Evolutionary conservation across 768 basidiomycete genomes (phyloP).

Genomic region (Mycena venus): DNA sequence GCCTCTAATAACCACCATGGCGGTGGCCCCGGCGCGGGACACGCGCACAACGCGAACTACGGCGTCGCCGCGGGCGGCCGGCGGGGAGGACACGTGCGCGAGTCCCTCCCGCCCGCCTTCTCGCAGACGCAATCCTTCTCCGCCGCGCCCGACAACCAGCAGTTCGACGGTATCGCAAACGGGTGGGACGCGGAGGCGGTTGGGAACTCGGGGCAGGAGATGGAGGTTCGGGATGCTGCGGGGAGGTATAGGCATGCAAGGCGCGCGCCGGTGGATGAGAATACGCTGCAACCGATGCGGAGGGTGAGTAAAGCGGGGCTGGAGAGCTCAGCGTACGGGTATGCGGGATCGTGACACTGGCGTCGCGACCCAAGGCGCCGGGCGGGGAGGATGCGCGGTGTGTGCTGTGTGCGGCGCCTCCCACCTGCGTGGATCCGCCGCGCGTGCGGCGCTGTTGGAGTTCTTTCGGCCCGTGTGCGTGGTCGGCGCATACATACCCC

Average conservation of each 20-base stretch:
- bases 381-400: neutral
- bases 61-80: conserved; percentile 61
- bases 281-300: conserved; percentile 89
- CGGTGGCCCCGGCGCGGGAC: conserved; percentile 31
- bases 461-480: neutral
- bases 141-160: conserved; percentile 29
- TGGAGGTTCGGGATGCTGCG: conserved; percentile 88
- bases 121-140: conserved; percentile 38
- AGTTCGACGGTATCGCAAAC: conserved; percentile 39
- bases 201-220: conserved; percentile 82
- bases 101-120: conserved; percentile 78
- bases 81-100: conserved; percentile 76
- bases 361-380: neutral
- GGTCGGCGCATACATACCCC: neutral
- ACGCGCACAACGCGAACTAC: conserved; percentile 52
- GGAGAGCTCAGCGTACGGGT: conserved; percentile 69
- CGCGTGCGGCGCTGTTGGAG: neutral
- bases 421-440: no score
- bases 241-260: conserved; percentile 92
- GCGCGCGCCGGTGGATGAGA: conserved; percentile 89
- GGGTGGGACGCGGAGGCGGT: conserved; percentile 58
- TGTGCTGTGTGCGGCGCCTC: no score
- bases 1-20: conserved; percentile 37
- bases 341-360: conserved; percentile 7
- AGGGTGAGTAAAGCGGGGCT: conserved; percentile 94